A percentile compares a stretch with the other conserved stretches of the same genome.
Conservation (phyloP, 148 eudicot genomes). For the Fagopyrum homotropicum region DNA sequence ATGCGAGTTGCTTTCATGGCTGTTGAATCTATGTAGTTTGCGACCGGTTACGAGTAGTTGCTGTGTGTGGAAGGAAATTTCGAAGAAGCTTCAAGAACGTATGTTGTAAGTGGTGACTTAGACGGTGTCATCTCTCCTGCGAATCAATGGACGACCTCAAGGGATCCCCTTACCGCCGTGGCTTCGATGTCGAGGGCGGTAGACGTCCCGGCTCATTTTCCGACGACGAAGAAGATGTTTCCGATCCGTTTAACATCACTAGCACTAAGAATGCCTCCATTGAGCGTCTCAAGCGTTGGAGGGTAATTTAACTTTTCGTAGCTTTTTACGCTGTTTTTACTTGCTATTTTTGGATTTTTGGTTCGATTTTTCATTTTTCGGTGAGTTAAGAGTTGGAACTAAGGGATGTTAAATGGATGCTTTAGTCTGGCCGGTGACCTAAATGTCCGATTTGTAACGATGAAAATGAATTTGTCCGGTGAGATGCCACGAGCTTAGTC, state of each 20-base stretch:
- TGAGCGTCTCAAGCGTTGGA: slow-evolving; percentile 22
- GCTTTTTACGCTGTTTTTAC: not conserved
- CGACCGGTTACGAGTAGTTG: not conserved
- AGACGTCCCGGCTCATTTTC: not conserved
- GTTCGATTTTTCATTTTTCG: not conserved
- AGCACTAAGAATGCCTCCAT: slow-evolving; percentile 22
- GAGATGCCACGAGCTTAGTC: not conserved
- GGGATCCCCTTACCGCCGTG: slow-evolving; percentile 20
- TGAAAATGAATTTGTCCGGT: not conserved
- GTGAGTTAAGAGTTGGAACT: not conserved
- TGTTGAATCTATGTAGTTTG: not conserved
- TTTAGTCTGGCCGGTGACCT: not conserved
- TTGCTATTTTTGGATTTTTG: not conserved
- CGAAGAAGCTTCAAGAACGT: not conserved
- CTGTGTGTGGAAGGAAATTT: not conserved
- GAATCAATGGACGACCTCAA: slow-evolving; percentile 18
- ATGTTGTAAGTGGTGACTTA: not conserved
- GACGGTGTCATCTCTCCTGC: slow-evolving; percentile 21
- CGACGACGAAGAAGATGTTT: slow-evolving; percentile 16
- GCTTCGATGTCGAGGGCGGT: slow-evolving; percentile 15
- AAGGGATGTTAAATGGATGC: not conserved
- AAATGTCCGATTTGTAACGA: not conserved
- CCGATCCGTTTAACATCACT: slow-evolving; percentile 16
- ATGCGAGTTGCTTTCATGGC: not conserved
- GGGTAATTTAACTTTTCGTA: slow-evolving; percentile 8